Base-by-base conservation (phyloP, 176 grass and related monocot genomes). In the Oropetium thomaeum region DNA sequence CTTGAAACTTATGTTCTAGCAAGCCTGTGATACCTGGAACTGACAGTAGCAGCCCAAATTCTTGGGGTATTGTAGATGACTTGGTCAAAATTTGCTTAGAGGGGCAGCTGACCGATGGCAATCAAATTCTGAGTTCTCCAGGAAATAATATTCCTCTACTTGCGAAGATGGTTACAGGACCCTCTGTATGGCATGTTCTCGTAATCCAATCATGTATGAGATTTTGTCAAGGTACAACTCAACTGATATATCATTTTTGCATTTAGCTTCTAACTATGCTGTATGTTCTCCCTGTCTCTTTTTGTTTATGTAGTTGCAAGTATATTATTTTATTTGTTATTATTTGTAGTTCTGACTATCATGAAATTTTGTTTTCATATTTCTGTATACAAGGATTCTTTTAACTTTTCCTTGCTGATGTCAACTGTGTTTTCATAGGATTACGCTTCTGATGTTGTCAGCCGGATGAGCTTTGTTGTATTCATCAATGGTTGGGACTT, bases 401-500 rank as follows among this genome's bases (percentile, higher is more conserved):
- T 78, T 72, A 73, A 27, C 13, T 79, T 20, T 30, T 48, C 28
- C 43, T 32, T 69, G 33, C 61, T 86, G 52, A 77, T 51, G 26
- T 1, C 3, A 67, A 64, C 23, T 74, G 26, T 27, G 38, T 69
- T 73, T 66, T n/a, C n/a, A 32, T 85, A 99, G 96, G 96, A 99
- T 74, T 91, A 88, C 13, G 42, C 82, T 76, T 70, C 89, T 69
- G 84, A 99, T 86, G 70, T 90, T 52, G 84, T 99, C 30, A 88
- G 87, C 71, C 95, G 96, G 87, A 90, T 99, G 68, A 95, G 44
- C 70, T 99, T 99, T 59, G 69, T 89, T 48, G 76, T 90, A 54
- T 99, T 95, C 88, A 88, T 95, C 54, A 99, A 99, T 82, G 92
- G 92, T 32, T 92, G 87, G 92, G 96, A 96, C 67, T 84, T 78